These are phyloP conservation scores for Yamadazyma songkhlaensis DNA, from an alignment of 1,139 yeast species.

Conservation along the genomic window DNA sequence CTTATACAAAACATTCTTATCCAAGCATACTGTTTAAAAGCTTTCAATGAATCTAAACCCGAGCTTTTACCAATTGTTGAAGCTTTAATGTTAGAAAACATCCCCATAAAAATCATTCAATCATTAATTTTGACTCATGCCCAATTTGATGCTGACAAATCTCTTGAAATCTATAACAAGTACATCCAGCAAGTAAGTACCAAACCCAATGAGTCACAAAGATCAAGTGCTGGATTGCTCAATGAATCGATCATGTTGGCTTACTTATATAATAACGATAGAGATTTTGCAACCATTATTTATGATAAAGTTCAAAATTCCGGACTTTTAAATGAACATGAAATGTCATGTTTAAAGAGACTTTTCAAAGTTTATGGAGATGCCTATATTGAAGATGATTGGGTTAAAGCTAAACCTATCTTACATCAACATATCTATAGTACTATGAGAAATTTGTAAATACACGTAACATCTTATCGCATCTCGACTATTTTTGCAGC, in stretches of 20 bases:
- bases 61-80: conserved; percentile 42
- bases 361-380: conserved; percentile 59
- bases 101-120: conserved; percentile 41
- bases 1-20: conserved; percentile 26
- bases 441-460: conserved; percentile 10
- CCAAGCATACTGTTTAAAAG: conserved; percentile 38
- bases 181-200: conserved; percentile 40
- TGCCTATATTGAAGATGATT: conserved; percentile 33
- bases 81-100: conserved; percentile 33
- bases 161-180: conserved; percentile 52
- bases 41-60: conserved; percentile 33
- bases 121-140: conserved; percentile 47
- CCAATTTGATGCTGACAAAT: conserved; percentile 40
- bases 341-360: conserved; percentile 41
- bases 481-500: not conserved
- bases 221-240: conserved; percentile 46
- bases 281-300: conserved; percentile 63
- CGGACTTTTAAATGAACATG: conserved; percentile 41
- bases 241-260: conserved; percentile 55
- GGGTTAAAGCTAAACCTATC: conserved; percentile 28
- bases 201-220: conserved; percentile 31
- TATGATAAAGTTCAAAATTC: conserved; percentile 53
- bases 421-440: conserved; percentile 12
- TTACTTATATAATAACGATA: conserved; percentile 47
- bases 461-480: not conserved